A percentile compares a stretch with the other conserved stretches of the same genome.
Conservation (phyloP, 495 filamentous ascomycete species). For the Penicillium ochrochloron region DNA sequence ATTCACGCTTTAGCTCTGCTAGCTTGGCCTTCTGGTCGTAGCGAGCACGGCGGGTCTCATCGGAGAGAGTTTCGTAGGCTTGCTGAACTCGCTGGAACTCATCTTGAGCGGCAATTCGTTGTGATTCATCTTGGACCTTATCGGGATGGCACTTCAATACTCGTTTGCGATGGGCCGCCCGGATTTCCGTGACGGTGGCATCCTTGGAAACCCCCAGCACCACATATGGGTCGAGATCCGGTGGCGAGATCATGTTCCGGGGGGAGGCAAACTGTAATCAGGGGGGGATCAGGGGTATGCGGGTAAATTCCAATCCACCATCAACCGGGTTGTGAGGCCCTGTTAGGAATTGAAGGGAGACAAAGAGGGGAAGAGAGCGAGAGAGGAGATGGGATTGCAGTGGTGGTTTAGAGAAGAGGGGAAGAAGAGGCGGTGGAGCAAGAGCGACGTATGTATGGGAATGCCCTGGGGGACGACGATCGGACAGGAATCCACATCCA, state of each 20-base stretch:
- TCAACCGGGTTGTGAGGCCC: slow-evolving; percentile 2
- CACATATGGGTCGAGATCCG: slow-evolving; percentile 83
- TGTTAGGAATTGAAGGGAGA: slow-evolving; percentile 20
- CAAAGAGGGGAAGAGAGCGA: slow-evolving; percentile 9
- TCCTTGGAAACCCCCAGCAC: slow-evolving; percentile 76
- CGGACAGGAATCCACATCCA: slow-evolving; percentile 29
- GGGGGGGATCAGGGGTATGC: not conserved
- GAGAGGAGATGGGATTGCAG: not conserved
- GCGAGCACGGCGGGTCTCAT: slow-evolving; percentile 68
- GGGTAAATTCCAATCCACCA: slow-evolving; percentile 9
- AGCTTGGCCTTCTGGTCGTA: slow-evolving; percentile 80
- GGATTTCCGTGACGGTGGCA: slow-evolving; percentile 74
- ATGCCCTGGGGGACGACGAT: slow-evolving; percentile 23
- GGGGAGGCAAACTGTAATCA: slow-evolving; percentile 12
- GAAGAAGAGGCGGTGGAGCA: slow-evolving; percentile 28
- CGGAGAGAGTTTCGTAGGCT: slow-evolving; percentile 88
- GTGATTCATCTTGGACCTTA: slow-evolving; percentile 80
- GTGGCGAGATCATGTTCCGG: slow-evolving; percentile 59
- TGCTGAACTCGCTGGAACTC: slow-evolving; percentile 94
- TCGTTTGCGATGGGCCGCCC: slow-evolving; percentile 85
- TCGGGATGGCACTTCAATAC: slow-evolving; percentile 94
- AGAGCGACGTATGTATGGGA: slow-evolving; percentile 17
- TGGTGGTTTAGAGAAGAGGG: slow-evolving; percentile 29
- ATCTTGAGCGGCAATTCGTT: slow-evolving; percentile 69
- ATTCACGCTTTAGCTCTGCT: slow-evolving; percentile 59